Evolutionary conservation across 1,284 basidiomycete genomes (phyloP), one percentile per base, ranked within the genome.

Genomic region (Austroboletus rostrupii): DNA sequence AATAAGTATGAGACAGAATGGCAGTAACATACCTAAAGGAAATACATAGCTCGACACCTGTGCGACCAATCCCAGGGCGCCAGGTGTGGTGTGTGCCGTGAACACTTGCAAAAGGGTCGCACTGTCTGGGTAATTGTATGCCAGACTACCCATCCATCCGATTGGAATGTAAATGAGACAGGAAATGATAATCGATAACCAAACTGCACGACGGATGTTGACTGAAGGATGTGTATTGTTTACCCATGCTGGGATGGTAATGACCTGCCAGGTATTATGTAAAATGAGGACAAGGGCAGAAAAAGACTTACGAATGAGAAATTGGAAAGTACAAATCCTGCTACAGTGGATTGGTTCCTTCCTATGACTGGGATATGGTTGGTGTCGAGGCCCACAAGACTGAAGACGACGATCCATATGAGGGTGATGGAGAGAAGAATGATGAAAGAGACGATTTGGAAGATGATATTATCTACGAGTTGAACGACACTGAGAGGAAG

Each of bases 401-500:
- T 19, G 28, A 58, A 62, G 14, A 61, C 38, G 39, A 45, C 36
- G 17, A 62, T 51, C 61, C 60, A 61, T 36, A 40, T 1, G 21
- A 61, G 9, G 7, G 61, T 52, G 14, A 62, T 56, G 49, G 53
- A 13, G 48, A 61, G 43, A 14, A 61, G 60, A 26, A 43, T 1
- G 26, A 64, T 43, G 40, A 64, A 64, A 0, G 60, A 61, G 19
- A 23, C 60, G 9, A 61, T 14, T 43, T 61, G 60, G 16, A 61
- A 61, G 11, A 64, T 52, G 45, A 61, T 53, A 29, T 60, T 64
- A 19, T 61, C 60, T 16, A 64, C 55, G 11, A 64, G 54, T 3
- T 52, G 61, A 29, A 62, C 47, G 31, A 61, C 52, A 35, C 60
- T 64, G 20, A 61, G 61, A 0, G 60, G 60, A 12, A 61, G 39